A percentile compares a stretch with the other conserved stretches of the same genome.
Evolutionary conservation across 805 yeast species (phyloP).

Genomic region (Metschnikowia kofuensis): DNA sequence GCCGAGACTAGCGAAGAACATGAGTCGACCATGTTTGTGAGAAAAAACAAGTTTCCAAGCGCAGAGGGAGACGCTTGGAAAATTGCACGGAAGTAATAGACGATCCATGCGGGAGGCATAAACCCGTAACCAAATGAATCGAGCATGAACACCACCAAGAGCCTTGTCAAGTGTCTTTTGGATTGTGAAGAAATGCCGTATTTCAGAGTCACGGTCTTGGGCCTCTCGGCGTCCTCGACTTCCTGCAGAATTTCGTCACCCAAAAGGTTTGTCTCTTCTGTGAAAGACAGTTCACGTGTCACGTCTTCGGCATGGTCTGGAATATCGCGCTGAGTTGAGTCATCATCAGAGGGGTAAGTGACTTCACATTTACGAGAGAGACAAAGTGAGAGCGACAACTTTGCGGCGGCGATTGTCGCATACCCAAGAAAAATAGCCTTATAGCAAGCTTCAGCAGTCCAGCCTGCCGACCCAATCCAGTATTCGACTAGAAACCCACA

Average conservation of each 20-base stretch:
- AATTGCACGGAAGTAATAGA: slow-evolving; percentile 66
- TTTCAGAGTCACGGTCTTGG: slow-evolving; percentile 10
- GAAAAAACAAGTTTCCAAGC: slow-evolving; percentile 67
- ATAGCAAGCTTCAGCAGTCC: slow-evolving; percentile 45
- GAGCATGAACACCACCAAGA: slow-evolving; percentile 65
- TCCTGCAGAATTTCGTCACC: slow-evolving; percentile 4
- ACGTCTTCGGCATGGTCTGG: no score
- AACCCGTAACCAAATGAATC: slow-evolving; percentile 89
- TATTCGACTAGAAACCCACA: slow-evolving; percentile 60
- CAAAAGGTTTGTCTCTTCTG: slow-evolving; percentile 7
- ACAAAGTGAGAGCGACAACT: slow-evolving; percentile 48
- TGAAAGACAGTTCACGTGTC: neutral
- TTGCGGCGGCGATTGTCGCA: slow-evolving; percentile 50
- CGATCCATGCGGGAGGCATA: slow-evolving; percentile 86
- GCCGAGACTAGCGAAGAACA: slow-evolving; percentile 78
- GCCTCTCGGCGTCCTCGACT: neutral
- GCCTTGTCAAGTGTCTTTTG: slow-evolving; percentile 40
- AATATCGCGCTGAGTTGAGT: no score
- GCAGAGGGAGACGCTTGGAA: slow-evolving; percentile 54
- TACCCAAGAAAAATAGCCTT: slow-evolving; percentile 56
- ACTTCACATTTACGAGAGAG: slow-evolving; percentile 56
- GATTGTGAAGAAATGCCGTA: slow-evolving; percentile 44
- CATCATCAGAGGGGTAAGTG: neutral
- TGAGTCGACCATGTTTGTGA: slow-evolving; percentile 60
- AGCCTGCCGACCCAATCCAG: slow-evolving; percentile 29